A percentile compares a stretch with the other conserved stretches of the same genome.
Conservation (phyloP, 1,284 basidiomycete species). For the Uromyces viciae-fabae region DNA sequence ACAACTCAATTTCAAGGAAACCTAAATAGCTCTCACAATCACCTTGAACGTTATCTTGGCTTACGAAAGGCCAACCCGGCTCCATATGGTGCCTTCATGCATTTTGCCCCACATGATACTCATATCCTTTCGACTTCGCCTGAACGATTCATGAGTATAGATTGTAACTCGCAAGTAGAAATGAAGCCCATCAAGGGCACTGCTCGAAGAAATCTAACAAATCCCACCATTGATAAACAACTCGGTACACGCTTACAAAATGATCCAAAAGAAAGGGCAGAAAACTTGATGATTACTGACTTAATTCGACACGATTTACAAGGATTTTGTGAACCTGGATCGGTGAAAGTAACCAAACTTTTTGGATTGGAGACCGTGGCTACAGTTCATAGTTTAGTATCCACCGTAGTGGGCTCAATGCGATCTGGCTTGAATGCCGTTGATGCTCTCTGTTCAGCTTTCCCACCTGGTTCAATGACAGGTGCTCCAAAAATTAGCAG, state of each 20-base stretch:
- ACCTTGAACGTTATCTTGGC: constrained; percentile 57
- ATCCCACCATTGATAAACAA: constrained; percentile 52
- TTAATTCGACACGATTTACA: constrained; percentile 86
- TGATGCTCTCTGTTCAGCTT: constrained; percentile 71
- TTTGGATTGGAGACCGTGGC: constrained; percentile 87
- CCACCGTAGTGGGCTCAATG: constrained; percentile 73
- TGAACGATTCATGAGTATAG: constrained; percentile 86
- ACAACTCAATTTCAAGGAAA: constrained; percentile 66
- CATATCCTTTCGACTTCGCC: constrained; percentile 74
- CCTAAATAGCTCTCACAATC: constrained; percentile 46
- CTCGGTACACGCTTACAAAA: constrained; percentile 61
- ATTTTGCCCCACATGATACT: constrained; percentile 66
- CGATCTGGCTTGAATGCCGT: constrained; percentile 60
- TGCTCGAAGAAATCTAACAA: constrained; percentile 35
- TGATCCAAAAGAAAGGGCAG: constrained; percentile 86
- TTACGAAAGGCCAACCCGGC: constrained; percentile 79
- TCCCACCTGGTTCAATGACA: constrained; percentile 98
- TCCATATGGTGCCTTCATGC: constrained; percentile 78
- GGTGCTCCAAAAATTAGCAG: constrained; percentile 93
- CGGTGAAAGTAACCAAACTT: constrained; percentile 76
- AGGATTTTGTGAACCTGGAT: constrained; percentile 66
- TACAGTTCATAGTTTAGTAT: constrained; percentile 86
- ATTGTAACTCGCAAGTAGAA: constrained; percentile 67
- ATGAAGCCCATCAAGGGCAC: constrained; percentile 96
- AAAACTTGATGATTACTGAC: constrained; percentile 98